Percentiles rank a stretch among this genome's conserved stretches.
phyloP scores from a whole-genome alignment of 495 filamentous ascomycete genomes.

The Penicillium manginii region DNA sequence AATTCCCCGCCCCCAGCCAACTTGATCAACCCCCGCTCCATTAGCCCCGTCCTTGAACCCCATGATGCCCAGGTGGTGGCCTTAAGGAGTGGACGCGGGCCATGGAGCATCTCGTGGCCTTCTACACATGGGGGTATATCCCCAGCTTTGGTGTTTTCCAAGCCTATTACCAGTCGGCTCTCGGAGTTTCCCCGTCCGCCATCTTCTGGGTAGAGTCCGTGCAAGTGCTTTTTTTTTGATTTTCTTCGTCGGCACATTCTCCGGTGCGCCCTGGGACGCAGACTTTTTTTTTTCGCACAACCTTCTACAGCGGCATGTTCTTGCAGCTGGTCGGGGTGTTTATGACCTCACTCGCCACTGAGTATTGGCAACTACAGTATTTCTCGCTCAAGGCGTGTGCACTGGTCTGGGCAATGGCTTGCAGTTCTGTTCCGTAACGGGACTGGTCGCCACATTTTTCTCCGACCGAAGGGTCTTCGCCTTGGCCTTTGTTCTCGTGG shows the following conservation, averaged over 20 bases:
- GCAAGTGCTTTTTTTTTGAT: conserved; percentile 51
- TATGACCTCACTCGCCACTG: conserved; percentile 40
- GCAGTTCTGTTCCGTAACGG: conserved; percentile 31
- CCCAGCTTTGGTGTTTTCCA: conserved; percentile 38
- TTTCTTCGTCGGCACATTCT: conserved; percentile 54
- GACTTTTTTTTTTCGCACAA: conserved; percentile 36
- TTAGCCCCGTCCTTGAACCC: not conserved
- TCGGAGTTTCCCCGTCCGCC: conserved; percentile 35
- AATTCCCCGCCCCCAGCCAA: not conserved
- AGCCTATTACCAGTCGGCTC: conserved; percentile 27
- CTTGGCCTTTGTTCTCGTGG: not conserved
- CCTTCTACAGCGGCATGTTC: conserved; percentile 41
- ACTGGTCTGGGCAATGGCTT: conserved; percentile 41
- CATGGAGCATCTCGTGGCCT: not conserved
- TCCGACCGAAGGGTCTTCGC: not conserved
- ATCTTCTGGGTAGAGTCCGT: conserved; percentile 55
- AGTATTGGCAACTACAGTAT: conserved; percentile 38
- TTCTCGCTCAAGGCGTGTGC: conserved; percentile 42
- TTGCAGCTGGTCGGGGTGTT: conserved; percentile 46
- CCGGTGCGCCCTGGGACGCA: conserved; percentile 61
- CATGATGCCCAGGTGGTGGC: not conserved
- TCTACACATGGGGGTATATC: not conserved
- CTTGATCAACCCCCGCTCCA: not conserved
- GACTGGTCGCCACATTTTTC: conserved; percentile 11
- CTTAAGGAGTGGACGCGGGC: not conserved